phyloP scores from a whole-genome alignment of 73 alveolate genomes.

The Stentor coeruleus region DNA sequence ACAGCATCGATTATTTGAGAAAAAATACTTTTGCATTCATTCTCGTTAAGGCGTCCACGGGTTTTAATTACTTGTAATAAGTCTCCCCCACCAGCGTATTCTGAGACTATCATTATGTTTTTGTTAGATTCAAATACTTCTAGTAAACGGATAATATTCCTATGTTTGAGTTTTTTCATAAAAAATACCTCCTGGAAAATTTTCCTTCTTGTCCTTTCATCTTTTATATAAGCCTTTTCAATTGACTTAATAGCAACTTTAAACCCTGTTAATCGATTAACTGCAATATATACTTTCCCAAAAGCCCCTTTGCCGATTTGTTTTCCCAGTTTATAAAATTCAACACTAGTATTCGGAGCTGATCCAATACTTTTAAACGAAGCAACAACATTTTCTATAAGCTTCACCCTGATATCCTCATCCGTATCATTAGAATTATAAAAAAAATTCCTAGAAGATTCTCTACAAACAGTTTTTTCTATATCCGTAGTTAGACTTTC shows the following conservation, averaged over 20 bases:
- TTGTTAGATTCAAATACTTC: slow-evolving; percentile 56
- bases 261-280: slow-evolving; percentile 13
- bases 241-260: slow-evolving; percentile 38
- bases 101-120: slow-evolving; percentile 50
- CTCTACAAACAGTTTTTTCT: no score
- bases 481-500: no score
- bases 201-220: not conserved
- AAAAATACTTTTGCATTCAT: slow-evolving; percentile 59
- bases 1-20: slow-evolving; percentile 71
- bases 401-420: no score
- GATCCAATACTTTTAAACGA: slow-evolving; percentile 18
- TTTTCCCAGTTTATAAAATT: no score
- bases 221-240: slow-evolving; percentile 30
- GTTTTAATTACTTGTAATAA: slow-evolving; percentile 47
- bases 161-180: slow-evolving; percentile 50
- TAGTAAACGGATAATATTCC: slow-evolving; percentile 55
- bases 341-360: no score
- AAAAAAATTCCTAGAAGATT: no score
- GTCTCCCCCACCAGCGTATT: slow-evolving; percentile 54
- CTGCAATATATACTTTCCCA: slow-evolving; percentile 51
- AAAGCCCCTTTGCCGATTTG: slow-evolving; percentile 70
- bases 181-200: slow-evolving; percentile 27
- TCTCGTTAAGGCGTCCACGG: slow-evolving; percentile 48
- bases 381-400: no score
- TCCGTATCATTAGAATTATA: no score